phyloP scores from a whole-genome alignment of 208 protist species.

The Plasmodiophora brassicae region DNA sequence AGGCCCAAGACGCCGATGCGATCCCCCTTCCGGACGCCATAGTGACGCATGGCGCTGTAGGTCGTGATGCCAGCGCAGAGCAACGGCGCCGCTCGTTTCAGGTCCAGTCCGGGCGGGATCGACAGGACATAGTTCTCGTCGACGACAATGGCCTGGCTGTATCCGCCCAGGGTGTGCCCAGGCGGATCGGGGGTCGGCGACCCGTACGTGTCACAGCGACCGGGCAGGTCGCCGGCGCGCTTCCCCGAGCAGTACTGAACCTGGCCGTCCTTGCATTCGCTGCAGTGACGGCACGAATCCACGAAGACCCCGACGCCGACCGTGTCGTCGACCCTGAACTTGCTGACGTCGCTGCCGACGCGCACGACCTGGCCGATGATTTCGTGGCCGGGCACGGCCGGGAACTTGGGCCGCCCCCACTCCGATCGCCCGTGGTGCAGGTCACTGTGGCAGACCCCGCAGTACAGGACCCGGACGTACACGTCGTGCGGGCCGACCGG shows the following conservation, averaged over 20 bases:
- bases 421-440: slow-evolving; percentile 68
- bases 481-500: slow-evolving; percentile 53
- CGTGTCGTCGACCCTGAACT: background rate
- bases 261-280: slow-evolving; percentile 56
- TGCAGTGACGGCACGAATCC: slow-evolving; percentile 7
- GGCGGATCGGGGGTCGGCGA: too few relatives aligned
- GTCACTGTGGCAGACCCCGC: slow-evolving; percentile 75
- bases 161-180: too few relatives aligned
- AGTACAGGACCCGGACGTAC: slow-evolving; percentile 64
- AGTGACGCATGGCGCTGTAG: slow-evolving; percentile 71
- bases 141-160: too few relatives aligned
- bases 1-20: slow-evolving; percentile 72
- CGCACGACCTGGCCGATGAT: slow-evolving; percentile 68
- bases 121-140: slow-evolving; percentile 63
- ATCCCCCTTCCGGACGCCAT: slow-evolving; percentile 61
- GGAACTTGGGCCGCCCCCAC: slow-evolving; percentile 64
- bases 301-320: background rate
- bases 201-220: too few relatives aligned
- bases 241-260: slow-evolving; percentile 51
- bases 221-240: too few relatives aligned
- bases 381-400: slow-evolving; percentile 68
- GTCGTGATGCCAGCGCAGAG: slow-evolving; percentile 79
- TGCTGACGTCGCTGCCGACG: slow-evolving; percentile 56
- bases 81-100: slow-evolving; percentile 67
- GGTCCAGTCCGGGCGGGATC: slow-evolving; percentile 66